phyloP scores from a whole-genome alignment of 1,284 basidiomycete species.

The Boletus albobrunnescens region DNA sequence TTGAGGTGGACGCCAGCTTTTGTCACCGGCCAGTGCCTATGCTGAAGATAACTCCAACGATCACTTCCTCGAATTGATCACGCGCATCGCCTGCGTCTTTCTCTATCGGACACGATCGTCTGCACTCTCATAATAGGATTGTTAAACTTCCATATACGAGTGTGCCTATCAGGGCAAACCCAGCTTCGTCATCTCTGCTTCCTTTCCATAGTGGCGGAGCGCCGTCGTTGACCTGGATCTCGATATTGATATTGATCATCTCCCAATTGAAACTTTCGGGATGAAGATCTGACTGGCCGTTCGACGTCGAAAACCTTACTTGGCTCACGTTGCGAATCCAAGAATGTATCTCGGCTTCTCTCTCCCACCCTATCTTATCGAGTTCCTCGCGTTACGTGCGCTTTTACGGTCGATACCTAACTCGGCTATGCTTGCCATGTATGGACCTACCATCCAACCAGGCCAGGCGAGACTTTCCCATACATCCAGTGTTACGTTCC shows the following conservation, averaged over 20 bases:
- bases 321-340: constrained; percentile 16
- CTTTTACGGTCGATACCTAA: constrained; percentile 14
- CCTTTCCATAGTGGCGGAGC: constrained; percentile 18
- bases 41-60: not conserved
- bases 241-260: constrained; percentile 19
- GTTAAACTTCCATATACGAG: not conserved
- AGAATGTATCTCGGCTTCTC: constrained; percentile 8
- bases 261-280: constrained; percentile 17
- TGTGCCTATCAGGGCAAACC: constrained; percentile 16
- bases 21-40: constrained; percentile 13
- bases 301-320: constrained; percentile 10
- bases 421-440: constrained; percentile 13
- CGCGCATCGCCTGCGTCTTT: constrained; percentile 12
- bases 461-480: constrained; percentile 13
- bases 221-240: constrained; percentile 11
- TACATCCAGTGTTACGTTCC: constrained; percentile 6
- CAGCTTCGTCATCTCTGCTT: constrained; percentile 3
- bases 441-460: constrained; percentile 20
- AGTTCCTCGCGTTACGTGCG: constrained; percentile 12
- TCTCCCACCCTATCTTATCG: constrained; percentile 17
- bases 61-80: constrained; percentile 8
- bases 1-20: constrained; percentile 8
- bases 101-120: constrained; percentile 16
- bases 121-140: constrained; percentile 9
- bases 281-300: constrained; percentile 6